Evolutionary conservation across 1,284 basidiomycete genomes (phyloP).

Genomic region (Pseudozyma flocculosa): DNA sequence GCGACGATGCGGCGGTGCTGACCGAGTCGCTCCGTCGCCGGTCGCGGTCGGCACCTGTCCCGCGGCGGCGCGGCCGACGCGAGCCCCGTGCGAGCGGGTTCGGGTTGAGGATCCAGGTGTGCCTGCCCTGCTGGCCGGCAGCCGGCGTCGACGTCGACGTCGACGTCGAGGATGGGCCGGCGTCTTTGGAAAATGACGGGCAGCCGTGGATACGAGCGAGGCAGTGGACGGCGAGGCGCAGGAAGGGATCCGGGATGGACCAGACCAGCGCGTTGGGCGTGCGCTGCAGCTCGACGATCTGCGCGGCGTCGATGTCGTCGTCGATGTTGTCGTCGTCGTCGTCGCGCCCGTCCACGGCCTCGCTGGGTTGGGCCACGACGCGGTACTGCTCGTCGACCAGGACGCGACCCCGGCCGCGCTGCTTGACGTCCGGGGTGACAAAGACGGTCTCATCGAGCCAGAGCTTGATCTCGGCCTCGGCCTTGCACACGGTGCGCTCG

Average conservation of each 20-base stretch:
- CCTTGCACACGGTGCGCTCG: constrained; percentile 36
- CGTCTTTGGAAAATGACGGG: constrained; percentile 44
- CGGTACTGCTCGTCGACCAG: constrained; percentile 11
- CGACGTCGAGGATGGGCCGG: neutral
- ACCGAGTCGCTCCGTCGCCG: constrained; percentile 5
- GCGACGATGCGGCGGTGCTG: constrained; percentile 1
- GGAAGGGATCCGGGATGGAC: constrained; percentile 39
- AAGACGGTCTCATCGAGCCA: constrained; percentile 35
- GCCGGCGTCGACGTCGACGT: constrained; percentile 2
- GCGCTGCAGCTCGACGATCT: constrained; percentile 38
- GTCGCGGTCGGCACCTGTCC: too few species aligned
- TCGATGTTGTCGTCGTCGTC: too few species aligned
- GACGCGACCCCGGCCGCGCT: constrained; percentile 4
- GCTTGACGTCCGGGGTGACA: constrained; percentile 1
- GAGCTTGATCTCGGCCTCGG: constrained; percentile 22
- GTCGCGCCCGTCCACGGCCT: too few species aligned
- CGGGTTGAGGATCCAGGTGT: constrained; percentile 50
- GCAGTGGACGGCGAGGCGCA: constrained; percentile 48
- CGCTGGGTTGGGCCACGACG: constrained; percentile 2
- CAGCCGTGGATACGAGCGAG: constrained; percentile 39
- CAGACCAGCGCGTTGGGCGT: constrained; percentile 46
- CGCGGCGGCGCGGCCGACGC: constrained; percentile 9
- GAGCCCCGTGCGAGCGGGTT: constrained; percentile 33
- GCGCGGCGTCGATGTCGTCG: neutral
- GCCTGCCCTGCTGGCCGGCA: constrained; percentile 3